Base-by-base conservation (phyloP, 2,329 filamentous ascomycete species). In the Stemphylium vesicarium region DNA sequence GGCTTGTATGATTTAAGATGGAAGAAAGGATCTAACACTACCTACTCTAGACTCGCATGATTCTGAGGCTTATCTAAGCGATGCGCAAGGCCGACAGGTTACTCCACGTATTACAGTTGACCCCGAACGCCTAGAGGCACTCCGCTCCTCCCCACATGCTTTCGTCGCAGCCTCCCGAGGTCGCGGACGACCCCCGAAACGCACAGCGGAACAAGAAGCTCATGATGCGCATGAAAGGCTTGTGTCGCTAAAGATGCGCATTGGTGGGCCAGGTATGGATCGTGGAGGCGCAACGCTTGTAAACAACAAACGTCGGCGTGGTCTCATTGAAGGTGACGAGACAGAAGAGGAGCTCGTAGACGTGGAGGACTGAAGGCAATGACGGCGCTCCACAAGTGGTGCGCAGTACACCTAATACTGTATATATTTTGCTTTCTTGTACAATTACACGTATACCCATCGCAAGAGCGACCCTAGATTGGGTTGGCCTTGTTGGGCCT, bases 261-360 rank as follows among this genome's bases (percentile, higher is more conserved):
- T 84, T 58, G 85, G 84, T 2, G 77, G 81, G 3, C 73, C 73
- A 12, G 82, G 80, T 0, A 75, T 86, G 62, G 84, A 84, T 50
- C 75, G 78, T 39, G 80, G 79, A 36, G 84, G 84, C 4, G 79
- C 79, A 36, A 80, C 77, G 18, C 70, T 87, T 5, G 83, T 80
- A 4, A 86, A 80, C 29, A 77, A 80, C 16, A 78, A 80, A 57
- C 77, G 83, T 26, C 77, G 80, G 52, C 65, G 69, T 52, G 80
- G 80, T 0, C 79, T 86, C 47, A 72, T 78, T 18, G 80, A 83
- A 49, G 79, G 80, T 33, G 82, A 84, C 57, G 78, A 80, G 37
- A 77, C 81, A 26, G 81, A 80, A 57, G 78, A 80, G 57, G 76
- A 78, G 59, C 57, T 74, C 22, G 72, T 75, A 0, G 66, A 74